Percentiles rank a stretch among this genome's conserved stretches.
Evolutionary conservation across 1,139 yeast species (phyloP).

Genomic region (Lodderomyces beijingensis): DNA sequence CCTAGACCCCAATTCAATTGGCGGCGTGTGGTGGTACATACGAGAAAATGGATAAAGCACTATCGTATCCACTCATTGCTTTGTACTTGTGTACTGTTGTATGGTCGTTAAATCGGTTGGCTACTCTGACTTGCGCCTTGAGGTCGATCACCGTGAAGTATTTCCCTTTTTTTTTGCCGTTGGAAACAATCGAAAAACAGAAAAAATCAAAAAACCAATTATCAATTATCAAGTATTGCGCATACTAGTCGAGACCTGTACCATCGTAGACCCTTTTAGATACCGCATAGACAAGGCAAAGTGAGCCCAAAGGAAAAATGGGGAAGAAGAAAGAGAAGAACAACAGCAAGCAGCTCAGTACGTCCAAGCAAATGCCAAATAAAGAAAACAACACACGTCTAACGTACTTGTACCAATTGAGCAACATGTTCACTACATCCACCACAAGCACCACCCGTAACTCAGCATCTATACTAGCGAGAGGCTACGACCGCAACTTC

Average conservation of each 20-base stretch:
- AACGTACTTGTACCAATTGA: conserved; percentile 52
- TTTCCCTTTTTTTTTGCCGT: conserved; percentile 12
- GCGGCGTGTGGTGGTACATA: conserved; percentile 38
- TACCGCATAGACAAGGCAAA: conserved; percentile 8
- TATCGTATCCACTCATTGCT: conserved; percentile 93
- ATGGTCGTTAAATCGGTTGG: conserved; percentile 5
- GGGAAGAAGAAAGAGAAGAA: conserved; percentile 5
- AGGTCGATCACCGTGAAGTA: not conserved
- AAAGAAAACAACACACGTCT: conserved; percentile 57
- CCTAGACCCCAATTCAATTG: no score
- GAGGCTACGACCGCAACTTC: conserved; percentile 45
- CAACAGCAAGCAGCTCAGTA: not conserved
- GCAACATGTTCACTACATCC: conserved; percentile 23
- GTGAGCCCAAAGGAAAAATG: conserved; percentile 4
- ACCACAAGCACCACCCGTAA: conserved; percentile 10
- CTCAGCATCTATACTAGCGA: conserved; percentile 33
- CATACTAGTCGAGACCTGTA: no score
- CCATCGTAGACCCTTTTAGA: no score
- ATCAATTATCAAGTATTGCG: no score
- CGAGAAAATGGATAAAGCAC: conserved; percentile 97
- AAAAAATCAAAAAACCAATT: not conserved
- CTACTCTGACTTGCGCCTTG: no score
- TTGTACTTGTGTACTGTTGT: conserved; percentile 1
- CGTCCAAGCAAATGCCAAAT: conserved; percentile 34
- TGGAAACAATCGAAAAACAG: conserved; percentile 5